Evolutionary conservation across 129 eudicot genomes (phyloP), one percentile per base, ranked within the genome.

Genomic region (Sambucus nigra): DNA sequence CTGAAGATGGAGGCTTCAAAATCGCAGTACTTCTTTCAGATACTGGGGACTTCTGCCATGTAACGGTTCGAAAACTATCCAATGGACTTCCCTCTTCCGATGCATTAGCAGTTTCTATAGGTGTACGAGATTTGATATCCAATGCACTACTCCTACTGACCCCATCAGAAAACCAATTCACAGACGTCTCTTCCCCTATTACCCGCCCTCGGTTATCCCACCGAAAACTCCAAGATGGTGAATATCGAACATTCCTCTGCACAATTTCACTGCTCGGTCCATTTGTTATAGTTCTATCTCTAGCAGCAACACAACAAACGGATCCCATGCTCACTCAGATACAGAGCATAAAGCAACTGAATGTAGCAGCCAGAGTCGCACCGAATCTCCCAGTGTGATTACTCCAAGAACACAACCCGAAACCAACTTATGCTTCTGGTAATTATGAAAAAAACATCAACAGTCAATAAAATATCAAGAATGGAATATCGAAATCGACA

Each of bases 141-240:
- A 80, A 25, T 33, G 78, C 61, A 35, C 72, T 80, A 45, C 60
- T 75, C 50, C 75, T 70, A 40, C 73, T 67, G 45, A 64, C 69
- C 35, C 77, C 74, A 77, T 72, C 84, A 55, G 80, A 76, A 28
- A 57, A 47, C 91, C 87, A 82, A 67, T 65, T 77, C 23, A 76
- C 17, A 29, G 94, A 77, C 0, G 84, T 70, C 31, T 92, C 99
- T 66, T 92, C 99, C 59, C 95, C 96, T 19, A 84, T 94, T 27
- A 86, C 96, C 41, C 99, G 80, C 55, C 85, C 91, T 47, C 96
- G 74, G 56, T 86, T 92, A 73, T 92, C 99, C 99, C 95, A 92
- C 20, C 91, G 79, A 60, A 92, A 82, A 65, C 99, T 92, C 99
- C 99, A 92, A 4, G 94, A 76, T 46, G 99, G 99, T 2, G 99